Base-by-base conservation (phyloP, 768 basidiomycete genomes). In the Tremella mesenterica region DNA sequence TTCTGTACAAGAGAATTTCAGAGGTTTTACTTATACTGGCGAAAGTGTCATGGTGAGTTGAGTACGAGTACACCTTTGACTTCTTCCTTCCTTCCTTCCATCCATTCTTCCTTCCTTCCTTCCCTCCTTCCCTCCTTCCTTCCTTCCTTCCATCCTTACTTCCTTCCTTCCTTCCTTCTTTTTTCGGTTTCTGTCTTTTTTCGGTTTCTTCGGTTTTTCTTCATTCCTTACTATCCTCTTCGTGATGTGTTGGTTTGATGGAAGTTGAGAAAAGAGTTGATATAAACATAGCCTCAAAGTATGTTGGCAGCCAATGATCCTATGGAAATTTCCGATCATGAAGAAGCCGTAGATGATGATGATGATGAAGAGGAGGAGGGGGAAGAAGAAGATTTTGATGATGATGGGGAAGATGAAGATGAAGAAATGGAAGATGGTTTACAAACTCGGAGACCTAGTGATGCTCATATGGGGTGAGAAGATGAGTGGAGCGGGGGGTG, bases 1-100 rank as follows among this genome's bases (percentile, higher is more conserved):
- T 71, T 88, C 85, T 67, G 87, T 96, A 43, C 92, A 97, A 76
- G 92, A 92, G 76, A 90, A 95, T 70, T 97, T 97, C 74, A 80
- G 85, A 43, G 93, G 93, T 18, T 97, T 97, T 78, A 92, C 75
- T 9, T 77, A 76, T 57, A 74, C 73, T 30, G 76, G 76, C 34
- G 75, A 75, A 54, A 70, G 67, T 34, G 61, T 72, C 54, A 66
- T 71, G 61, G 70, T 73, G 56, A 57, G 71, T 64, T 29, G 14
- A 3, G 44, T 3, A n/a, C 20, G 38, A 51, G n/a, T 26, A 29
- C 12, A 26, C 4, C 4, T 46, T 45, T 6, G 6, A n/a, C 7
- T 23, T 25, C 16, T 21, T 9, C 26, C 28, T 20, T 16, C 6
- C 23, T 23, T 25, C 4, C 26, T 36, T 36, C 12, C 33, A 36